Conservation (phyloP, 73 alveolate genomes). For the Paramecium caudatum region DNA sequence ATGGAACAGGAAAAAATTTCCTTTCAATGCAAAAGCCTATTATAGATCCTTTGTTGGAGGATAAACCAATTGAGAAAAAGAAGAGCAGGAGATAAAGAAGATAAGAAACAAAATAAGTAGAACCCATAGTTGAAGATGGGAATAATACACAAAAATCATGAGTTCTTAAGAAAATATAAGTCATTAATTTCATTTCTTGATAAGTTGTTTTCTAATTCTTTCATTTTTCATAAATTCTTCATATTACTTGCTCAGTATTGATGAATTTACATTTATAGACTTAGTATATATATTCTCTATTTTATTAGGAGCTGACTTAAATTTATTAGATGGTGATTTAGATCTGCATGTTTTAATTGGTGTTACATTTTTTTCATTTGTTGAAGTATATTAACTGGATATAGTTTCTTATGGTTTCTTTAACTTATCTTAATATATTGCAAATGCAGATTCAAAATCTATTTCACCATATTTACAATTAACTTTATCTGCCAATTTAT, state of each 20-base stretch:
- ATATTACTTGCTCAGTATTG: not conserved
- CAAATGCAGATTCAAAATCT: not conserved
- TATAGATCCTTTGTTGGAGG: constrained; percentile 1
- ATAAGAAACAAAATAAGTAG: not conserved
- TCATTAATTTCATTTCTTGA: too few species aligned
- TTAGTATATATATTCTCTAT: not conserved
- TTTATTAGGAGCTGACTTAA: not conserved
- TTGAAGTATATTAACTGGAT: not conserved
- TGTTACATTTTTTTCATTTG: not conserved
- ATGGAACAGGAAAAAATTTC: too few species aligned
- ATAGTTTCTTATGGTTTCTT: not conserved
- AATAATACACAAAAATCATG: constrained; percentile 12
- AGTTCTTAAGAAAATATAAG: constrained; percentile 10
- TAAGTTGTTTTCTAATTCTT: too few species aligned
- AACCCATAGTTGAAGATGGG: not conserved
- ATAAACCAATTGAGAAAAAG: constrained; percentile 34
- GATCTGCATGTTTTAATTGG: not conserved
- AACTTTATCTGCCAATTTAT: constrained; percentile 29
- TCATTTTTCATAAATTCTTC: constrained; percentile 2
- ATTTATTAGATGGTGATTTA: not conserved
- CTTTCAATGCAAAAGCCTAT: not conserved
- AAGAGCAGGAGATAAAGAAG: not conserved
- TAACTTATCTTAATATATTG: not conserved
- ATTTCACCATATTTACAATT: constrained; percentile 22
- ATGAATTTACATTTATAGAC: not conserved